Conservation (phyloP, 495 filamentous ascomycete species). For the Hyaloscypha bicolor region DNA sequence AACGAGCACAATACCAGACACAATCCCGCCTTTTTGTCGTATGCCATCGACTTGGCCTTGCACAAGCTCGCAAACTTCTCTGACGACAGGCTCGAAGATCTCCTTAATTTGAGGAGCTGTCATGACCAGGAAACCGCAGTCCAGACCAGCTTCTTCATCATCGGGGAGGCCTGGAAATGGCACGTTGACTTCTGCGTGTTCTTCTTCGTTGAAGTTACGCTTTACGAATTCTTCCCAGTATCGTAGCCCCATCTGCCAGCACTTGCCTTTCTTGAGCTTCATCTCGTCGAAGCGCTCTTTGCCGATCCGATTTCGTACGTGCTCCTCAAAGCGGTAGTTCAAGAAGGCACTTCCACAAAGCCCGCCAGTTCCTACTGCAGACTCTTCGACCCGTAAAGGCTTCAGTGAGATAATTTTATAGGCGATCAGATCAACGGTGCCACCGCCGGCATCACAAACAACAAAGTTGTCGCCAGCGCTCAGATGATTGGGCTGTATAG, state of each 20-base stretch:
- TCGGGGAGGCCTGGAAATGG: constrained; percentile 75
- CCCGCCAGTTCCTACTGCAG: constrained; percentile 64
- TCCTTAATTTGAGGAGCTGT: constrained; percentile 59
- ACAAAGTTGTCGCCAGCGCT: constrained; percentile 71
- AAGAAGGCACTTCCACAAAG: constrained; percentile 72
- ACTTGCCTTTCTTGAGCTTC: constrained; percentile 60
- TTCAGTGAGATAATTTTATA: constrained; percentile 64
- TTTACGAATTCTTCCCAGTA: constrained; percentile 71
- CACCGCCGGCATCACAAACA: constrained; percentile 78
- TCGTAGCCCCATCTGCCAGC: constrained; percentile 73
- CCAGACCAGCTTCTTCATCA: constrained; percentile 60
- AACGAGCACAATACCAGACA: constrained; percentile 69
- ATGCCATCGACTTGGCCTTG: constrained; percentile 62
- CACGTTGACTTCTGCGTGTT: constrained; percentile 68
- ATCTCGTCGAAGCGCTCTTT: constrained; percentile 61
- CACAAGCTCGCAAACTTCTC: constrained; percentile 62
- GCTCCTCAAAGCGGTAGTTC: constrained; percentile 70
- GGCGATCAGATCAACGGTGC: constrained; percentile 71
- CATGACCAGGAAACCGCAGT: constrained; percentile 67
- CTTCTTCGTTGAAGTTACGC: constrained; percentile 74
- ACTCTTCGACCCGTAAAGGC: constrained; percentile 64
- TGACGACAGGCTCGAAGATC: constrained; percentile 68
- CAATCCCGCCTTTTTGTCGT: constrained; percentile 60
- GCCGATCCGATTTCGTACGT: constrained; percentile 60
- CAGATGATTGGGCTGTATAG: constrained; percentile 64